Base-by-base conservation (phyloP, 805 yeast genomes). In the Cyberlindnera suaveolens region DNA sequence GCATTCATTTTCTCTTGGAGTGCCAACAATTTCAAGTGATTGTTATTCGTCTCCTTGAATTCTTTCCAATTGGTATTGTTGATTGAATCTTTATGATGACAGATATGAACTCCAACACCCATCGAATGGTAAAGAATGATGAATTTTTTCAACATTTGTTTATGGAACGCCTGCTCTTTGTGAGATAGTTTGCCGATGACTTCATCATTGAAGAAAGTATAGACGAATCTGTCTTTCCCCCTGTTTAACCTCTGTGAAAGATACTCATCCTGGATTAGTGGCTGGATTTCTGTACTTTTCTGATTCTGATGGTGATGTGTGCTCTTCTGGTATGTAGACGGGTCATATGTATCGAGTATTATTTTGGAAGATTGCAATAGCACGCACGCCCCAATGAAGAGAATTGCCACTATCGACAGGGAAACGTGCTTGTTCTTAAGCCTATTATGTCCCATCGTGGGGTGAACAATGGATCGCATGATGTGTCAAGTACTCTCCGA, bases 251-350 rank as follows among this genome's bases (percentile, higher is more conserved):
- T 38, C 27, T 40, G 19, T 8, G 34, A 44, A 3, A 53, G 36
- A n/a, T 18, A 34, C 3, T 42, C 48, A 31, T 50, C 52, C 1
- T 33, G 31, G 29, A 47, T 38, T 4, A 51, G 29, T 14, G 44
- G 46, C 11, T 39, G 38, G 1, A 48, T 16, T 4, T 26, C n/a
- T 27, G 27, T 37, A 30, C 31, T 41, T 33, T 36, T 42, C 44
- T 15, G 36, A 76, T 47, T 86, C 68, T 58, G 83, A 80, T 47
- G 75, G 74, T 61, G 85, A 85, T 34, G 36, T 18, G 63, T 36
- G 76, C 72, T 73, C 86, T 87, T 57, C 88, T 90, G 14, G 41
- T 45, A 50, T 1, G 47, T 41, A 16, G 44, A 38, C 7, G 54
- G 50, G 89, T 89, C 53, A 88, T 72, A 13, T 44, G 90, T 88